Base-by-base conservation (phyloP, 129 eudicot species). In the Mikania micrantha region DNA sequence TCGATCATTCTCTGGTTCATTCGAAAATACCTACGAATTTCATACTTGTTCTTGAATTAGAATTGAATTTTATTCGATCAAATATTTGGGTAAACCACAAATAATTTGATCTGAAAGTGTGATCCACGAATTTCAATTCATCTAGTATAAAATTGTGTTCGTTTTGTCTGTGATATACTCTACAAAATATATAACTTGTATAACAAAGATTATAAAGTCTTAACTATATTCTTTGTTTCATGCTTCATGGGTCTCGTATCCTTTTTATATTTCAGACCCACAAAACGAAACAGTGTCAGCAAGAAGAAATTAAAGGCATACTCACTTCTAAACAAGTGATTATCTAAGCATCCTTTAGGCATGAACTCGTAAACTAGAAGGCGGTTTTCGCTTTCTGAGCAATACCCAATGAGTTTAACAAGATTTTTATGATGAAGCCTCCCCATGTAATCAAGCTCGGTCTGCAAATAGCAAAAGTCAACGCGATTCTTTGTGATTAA, bases 321-420 rank as follows among this genome's bases (percentile, higher is more conserved):
- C 94, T 54, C 68, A 87, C 94, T 84, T 81, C 76, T 87, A 63
- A 87, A 87, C 35, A 87, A 72, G 78, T 87, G 87, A 64, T 87
- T 87, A 50, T 87, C 95, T 75, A 87, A 67, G 67, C 90, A 81
- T 72, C 95, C 95, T 44, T 76, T 84, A 4, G 95, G 86, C 95
- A 87, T 80, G 81, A 63, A 87, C 82, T 87, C 95, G 2, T 87
- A 87, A 15, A 87, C 90, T 20, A 87, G 72, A 44, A 87, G 79
- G 21, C 87, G 75, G 68, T 81, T 76, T 9, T 87, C 89, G 12
- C 83, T 70, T 54, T 87, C 95, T 19, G 79, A 78, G 66, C 90
- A 81, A 67, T 87, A 87, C 9, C 95, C 95, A n/a, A 81, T 78
- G 22, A 87, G 90, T 74, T 79, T 87, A 36, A 87, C 95, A 27